Conservation (phyloP, 2,329 filamentous ascomycete species). For the Nemania sp. region DNA sequence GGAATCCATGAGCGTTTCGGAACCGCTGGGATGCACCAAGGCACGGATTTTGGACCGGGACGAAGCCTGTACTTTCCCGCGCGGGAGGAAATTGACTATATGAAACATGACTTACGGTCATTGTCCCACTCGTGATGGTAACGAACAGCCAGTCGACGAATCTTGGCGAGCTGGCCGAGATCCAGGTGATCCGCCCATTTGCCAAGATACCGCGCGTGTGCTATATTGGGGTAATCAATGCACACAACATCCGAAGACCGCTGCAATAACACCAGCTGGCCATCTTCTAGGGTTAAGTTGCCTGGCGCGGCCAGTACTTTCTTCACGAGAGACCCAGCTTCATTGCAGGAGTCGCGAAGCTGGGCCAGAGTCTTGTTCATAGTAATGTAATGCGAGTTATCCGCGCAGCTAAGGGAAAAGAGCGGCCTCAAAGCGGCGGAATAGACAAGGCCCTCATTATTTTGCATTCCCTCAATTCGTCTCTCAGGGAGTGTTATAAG, state of each 20-base stretch:
- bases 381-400: conserved; percentile 38
- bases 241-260: conserved; percentile 38
- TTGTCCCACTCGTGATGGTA: conserved; percentile 50
- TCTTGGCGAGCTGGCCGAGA: conserved; percentile 36
- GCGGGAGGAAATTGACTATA: not conserved
- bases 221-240: conserved; percentile 39
- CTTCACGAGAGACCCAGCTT: conserved; percentile 31
- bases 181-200: conserved; percentile 35
- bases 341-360: conserved; percentile 34
- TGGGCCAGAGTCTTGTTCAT: conserved; percentile 33
- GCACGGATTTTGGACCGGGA: not conserved
- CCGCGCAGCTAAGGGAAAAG: conserved; percentile 31
- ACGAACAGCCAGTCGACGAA: conserved; percentile 48
- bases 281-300: conserved; percentile 34
- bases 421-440: conserved; percentile 32
- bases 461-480: not conserved
- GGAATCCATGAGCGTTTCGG: not conserved
- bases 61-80: not conserved
- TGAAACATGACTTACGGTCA: conserved; percentile 11
- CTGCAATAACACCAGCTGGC: conserved; percentile 33
- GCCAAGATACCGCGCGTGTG: conserved; percentile 25
- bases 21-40: not conserved
- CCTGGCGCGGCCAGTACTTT: conserved; percentile 27
- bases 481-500: not conserved
- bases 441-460: conserved; percentile 3